Percentiles rank a stretch among this genome's conserved stretches.
Conservation (phyloP, 768 basidiomycete species). For the Leccinum incarnatum region DNA sequence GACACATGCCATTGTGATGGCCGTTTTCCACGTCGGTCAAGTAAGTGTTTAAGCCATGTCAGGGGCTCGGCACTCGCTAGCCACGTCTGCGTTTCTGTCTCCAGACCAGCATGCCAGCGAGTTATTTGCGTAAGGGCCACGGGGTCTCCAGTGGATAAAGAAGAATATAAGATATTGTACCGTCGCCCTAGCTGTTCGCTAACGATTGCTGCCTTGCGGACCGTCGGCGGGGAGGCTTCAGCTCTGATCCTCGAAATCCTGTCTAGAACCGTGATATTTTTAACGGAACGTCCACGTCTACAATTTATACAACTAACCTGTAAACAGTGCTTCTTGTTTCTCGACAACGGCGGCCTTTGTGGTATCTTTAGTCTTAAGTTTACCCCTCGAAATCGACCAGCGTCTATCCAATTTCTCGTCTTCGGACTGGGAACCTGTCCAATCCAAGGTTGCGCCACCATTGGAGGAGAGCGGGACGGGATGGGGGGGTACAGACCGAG, state of each 20-base stretch:
- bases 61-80: constrained; percentile 67
- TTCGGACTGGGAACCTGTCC: constrained; percentile 56
- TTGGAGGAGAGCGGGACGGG: constrained; percentile 70
- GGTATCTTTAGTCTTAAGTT: constrained; percentile 58
- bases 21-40: constrained; percentile 43
- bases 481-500: constrained; percentile 45
- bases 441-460: constrained; percentile 70
- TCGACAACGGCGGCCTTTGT: constrained; percentile 44
- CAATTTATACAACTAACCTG: constrained; percentile 40
- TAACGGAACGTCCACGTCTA: neutral
- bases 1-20: constrained; percentile 62
- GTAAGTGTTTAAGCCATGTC: constrained; percentile 68
- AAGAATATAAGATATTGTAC: constrained; percentile 52
- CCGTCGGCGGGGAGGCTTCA: constrained; percentile 49
- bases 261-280: constrained; percentile 36
- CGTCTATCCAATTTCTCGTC: constrained; percentile 58
- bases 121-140: constrained; percentile 50
- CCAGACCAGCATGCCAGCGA: constrained; percentile 61
- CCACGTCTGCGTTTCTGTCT: constrained; percentile 43
- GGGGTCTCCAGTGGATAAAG: constrained; percentile 31
- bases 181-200: constrained; percentile 63
- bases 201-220: constrained; percentile 62
- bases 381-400: constrained; percentile 55
- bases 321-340: constrained; percentile 57
- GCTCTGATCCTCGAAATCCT: constrained; percentile 55